Percentiles rank a stretch among this genome's conserved stretches.
Evolutionary conservation across 2,329 filamentous ascomycete genomes (phyloP).

Genomic region (Huntiella omanensis): DNA sequence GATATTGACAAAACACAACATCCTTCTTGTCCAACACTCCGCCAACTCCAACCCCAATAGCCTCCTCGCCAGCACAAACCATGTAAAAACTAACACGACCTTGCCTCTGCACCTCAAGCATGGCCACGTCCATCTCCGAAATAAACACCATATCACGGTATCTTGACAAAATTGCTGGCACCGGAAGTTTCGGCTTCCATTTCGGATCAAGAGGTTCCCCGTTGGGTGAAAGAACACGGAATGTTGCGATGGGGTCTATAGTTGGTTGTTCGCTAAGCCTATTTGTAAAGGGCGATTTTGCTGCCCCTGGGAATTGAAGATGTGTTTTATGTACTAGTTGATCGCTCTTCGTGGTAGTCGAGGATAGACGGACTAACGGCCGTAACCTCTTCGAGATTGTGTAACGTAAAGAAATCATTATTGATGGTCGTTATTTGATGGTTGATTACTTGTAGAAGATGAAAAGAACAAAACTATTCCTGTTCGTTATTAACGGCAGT

Average conservation of each 20-base stretch:
- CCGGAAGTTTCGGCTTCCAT: constrained; percentile 48
- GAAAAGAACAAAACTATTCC: too few species aligned
- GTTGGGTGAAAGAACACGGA: constrained; percentile 78
- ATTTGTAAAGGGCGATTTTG: constrained; percentile 83
- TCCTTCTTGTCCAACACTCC: constrained; percentile 70
- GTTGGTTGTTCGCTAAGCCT: constrained; percentile 51
- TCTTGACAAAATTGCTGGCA: constrained; percentile 39
- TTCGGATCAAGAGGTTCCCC: constrained; percentile 62
- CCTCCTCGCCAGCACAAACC: constrained; percentile 88
- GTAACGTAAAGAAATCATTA: too few species aligned
- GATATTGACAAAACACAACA: constrained; percentile 85
- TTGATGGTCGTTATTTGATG: too few species aligned
- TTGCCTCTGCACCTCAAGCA: constrained; percentile 95
- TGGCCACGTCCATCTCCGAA: constrained; percentile 85
- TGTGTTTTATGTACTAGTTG: constrained; percentile 17
- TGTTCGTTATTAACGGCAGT: too few species aligned
- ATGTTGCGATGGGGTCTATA: constrained; percentile 66
- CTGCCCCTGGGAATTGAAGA: constrained; percentile 75
- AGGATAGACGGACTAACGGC: too few species aligned
- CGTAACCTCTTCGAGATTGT: too few species aligned
- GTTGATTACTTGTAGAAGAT: too few species aligned
- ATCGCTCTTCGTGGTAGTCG: too few species aligned
- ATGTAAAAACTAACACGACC: constrained; percentile 94
- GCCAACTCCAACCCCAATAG: constrained; percentile 74
- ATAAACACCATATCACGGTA: constrained; percentile 49